Base-by-base conservation (phyloP, 192 early-diverging fungal species). In the Diversispora eburnea region DNA sequence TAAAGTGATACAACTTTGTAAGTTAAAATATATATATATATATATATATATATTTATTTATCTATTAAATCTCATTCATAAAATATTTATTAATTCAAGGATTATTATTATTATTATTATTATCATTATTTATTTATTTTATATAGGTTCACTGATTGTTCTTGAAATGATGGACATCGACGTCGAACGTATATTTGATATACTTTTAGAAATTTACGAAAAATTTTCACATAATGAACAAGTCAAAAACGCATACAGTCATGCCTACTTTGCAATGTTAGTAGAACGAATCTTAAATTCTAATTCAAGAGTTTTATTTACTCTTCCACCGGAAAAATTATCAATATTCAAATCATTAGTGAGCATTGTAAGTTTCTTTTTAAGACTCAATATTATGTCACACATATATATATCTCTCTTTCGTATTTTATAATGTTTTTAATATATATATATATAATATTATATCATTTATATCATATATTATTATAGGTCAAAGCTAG, bases 221-320 rank as follows among this genome's bases (percentile, higher is more conserved):
- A 72, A 72, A 9, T 25, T 41, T 12, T 72, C 70, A 3, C 10
- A 33, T 7, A 72, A 72, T 22, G 57, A 48, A 7, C 8, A 48
- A n/a, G 43, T 70, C 1, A 8, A 22, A 19, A 47, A 39, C 20
- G 57, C 57, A 25, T 72, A 60, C 48, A 17, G 17, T 20, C 39
- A 72, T 58, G 3, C n/a, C 5, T 22, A 19, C 5, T 46, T 72
- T 48, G 55, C 57, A 17, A 73, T 4, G 45, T 12, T 73, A 7
- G n/a, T 73, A 7, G 72, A 73, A 73, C 45, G 47, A 52, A 13
- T 73, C 39, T 55, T 73, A 22, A 73, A 73, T 54, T 73, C 72
- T 5, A 47, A 72, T 72, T 22, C 57, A 59, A 47, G 43, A 8
- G 33, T 73, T 17, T 39, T 73, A 25, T 33, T 63, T 3, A 54